Conservation (phyloP, 1,284 basidiomycete species). For the Bjerkandera adusta region DNA sequence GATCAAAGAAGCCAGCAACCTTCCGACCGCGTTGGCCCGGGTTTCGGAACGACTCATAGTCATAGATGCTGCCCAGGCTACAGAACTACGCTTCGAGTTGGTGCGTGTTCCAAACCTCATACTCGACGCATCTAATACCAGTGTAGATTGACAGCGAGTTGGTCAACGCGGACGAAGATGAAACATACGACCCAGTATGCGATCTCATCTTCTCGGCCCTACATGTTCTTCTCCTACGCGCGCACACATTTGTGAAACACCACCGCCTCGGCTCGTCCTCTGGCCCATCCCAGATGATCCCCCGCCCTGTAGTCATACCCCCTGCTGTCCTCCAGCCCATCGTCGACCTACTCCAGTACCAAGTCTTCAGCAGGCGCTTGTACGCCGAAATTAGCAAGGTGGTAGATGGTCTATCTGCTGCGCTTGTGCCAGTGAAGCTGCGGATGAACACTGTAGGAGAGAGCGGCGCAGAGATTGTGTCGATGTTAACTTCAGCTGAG, state of each 20-base stretch:
- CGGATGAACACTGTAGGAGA: conserved; percentile 67
- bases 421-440: conserved; percentile 56
- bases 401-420: conserved; percentile 43
- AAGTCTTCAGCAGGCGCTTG: conserved; percentile 65
- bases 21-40: conserved; percentile 69
- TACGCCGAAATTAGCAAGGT: conserved; percentile 54
- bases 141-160: conserved; percentile 26
- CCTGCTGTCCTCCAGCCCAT: conserved; percentile 55
- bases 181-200: conserved; percentile 42
- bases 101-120: conserved; percentile 30
- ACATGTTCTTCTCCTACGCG: conserved; percentile 61
- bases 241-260: conserved; percentile 51
- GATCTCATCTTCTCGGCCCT: conserved; percentile 69
- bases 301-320: conserved; percentile 27
- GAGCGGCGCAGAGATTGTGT: conserved; percentile 55
- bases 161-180: conserved; percentile 5
- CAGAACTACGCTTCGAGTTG: conserved; percentile 66
- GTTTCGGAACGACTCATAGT: conserved; percentile 74
- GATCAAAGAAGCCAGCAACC: conserved; percentile 65
- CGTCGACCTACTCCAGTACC: conserved; percentile 75
- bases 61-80: conserved; percentile 68
- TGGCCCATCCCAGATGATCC: conserved; percentile 22
- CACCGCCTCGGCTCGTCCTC: conserved; percentile 44
- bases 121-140: background rate
- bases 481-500: conserved; percentile 34